Evolutionary conservation across 768 basidiomycete species (phyloP), one percentile per base, ranked within the genome.

Genomic region (Mycena alexandri): DNA sequence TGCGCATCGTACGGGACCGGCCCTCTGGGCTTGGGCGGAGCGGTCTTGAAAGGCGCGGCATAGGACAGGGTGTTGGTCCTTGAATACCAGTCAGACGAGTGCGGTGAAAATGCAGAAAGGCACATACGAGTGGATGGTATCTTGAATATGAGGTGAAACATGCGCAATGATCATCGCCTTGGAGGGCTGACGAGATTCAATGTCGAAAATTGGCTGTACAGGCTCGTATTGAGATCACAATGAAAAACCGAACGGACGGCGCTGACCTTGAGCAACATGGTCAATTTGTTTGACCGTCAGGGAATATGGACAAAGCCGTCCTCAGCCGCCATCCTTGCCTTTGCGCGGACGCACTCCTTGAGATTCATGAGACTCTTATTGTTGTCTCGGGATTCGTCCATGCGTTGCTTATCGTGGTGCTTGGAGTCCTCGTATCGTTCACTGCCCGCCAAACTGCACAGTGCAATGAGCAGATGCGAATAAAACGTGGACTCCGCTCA

Each of bases 271-370:
- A 80, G 75, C 29, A 80, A 69, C 75, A 79, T 76, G 7, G 79
- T 80, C 46, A 80, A 70, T 57, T 78, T 78, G 72, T 79, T 80
- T 17, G 72, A 44, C 36, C 79, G 71, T 73, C 75, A 80, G 0
- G 79, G 79, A 41, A 80, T 79, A 61, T 80, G 79, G 25, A 79
- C 79, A 54, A 80, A 80, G 29, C 76, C 78, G 41, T 78, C 79
- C 58, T 80, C 78, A 16, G 67, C 67, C 12, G 76, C 77, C 69
- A 79, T 78, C 65, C 76, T 78, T 19, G 79, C 79, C 61, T 78
- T 79, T 33, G 79, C 78, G 24, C 77, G 76, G 19, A 80, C 79
- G 47, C 79, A 80, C 44, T 80, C 79, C 69, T 80, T 80, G 46
- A 80, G 74, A 54, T 75, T 74, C 76, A 79, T 77, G 24, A 80